phyloP scores from a whole-genome alignment of 441 rosid genomes.

The Pelargonium cotyledonis region DNA sequence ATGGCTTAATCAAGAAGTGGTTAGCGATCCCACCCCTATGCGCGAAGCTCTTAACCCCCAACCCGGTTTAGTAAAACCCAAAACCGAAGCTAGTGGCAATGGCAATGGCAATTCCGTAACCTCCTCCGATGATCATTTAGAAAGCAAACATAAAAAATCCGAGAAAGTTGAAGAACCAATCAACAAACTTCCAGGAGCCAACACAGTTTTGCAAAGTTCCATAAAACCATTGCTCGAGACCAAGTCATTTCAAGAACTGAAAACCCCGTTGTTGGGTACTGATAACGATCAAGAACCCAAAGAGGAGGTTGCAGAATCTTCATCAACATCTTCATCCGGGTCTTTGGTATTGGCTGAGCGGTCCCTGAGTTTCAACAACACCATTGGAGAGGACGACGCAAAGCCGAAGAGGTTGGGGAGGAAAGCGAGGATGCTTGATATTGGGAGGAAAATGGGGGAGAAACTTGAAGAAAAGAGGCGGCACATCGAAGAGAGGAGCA shows the following conservation, averaged over 20 bases:
- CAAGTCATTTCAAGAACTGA: conserved; percentile 48
- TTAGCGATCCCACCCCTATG: conserved; percentile 24
- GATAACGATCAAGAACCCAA: conserved; percentile 26
- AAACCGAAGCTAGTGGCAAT: conserved; percentile 24
- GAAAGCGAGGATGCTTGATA: conserved; percentile 68
- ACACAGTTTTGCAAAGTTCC: conserved; percentile 23
- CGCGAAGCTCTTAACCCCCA: conserved; percentile 29
- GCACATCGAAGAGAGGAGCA: conserved; percentile 67
- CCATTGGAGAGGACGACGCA: conserved; percentile 46
- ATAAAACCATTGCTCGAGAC: conserved; percentile 20
- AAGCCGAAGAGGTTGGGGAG: conserved; percentile 57
- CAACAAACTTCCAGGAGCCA: conserved; percentile 20
- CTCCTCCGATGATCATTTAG: conserved; percentile 26
- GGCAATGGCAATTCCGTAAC: not conserved
- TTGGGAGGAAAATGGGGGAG: conserved; percentile 88
- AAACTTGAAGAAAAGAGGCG: conserved; percentile 87
- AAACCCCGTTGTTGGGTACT: conserved; percentile 41
- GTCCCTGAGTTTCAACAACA: conserved; percentile 15
- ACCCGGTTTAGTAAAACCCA: conserved; percentile 37
- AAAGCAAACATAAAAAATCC: conserved; percentile 27
- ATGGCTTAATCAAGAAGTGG: conserved; percentile 70
- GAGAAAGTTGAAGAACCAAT: conserved; percentile 25
- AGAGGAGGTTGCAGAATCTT: conserved; percentile 23
- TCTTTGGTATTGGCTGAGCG: conserved; percentile 21
- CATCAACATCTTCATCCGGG: conserved; percentile 24